Evolutionary conservation across 2,329 filamentous ascomycete species (phyloP), one percentile per base, ranked within the genome.

Genomic region (Aspergillus chevalieri): DNA sequence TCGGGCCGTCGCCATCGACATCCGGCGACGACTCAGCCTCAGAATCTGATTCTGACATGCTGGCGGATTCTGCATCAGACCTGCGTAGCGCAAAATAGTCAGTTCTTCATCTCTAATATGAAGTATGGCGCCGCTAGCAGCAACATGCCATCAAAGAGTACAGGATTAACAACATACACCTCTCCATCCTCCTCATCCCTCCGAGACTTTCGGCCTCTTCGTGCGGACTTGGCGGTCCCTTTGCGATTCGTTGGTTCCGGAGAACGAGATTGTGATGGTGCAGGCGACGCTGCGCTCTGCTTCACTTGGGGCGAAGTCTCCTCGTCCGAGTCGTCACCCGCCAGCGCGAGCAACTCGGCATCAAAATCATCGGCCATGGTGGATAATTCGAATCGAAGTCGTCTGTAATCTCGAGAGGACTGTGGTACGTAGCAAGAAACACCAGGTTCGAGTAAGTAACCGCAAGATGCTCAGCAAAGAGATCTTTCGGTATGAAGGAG

Each of bases 331-430:
- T 74, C 73, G 60, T 77, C 86, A 59, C 88, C 93, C 48, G 91
- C 93, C 57, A 97, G 84, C 64, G 89, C 91, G 57, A 97, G 85
- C 57, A 97, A 84, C 75, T 96, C 92, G 62, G 92, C 90, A 67
- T 97, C 92, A 58, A 96, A 81, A 65, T 92, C 67, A 51, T 69
- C 88, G 49, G 88, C 86, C 90, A 95, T 95, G 63, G 57, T 78
- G 56, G 63, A 59, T 60, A 26, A 30, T 51, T 49, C 28, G 39
- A 38, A 33, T n/a, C 38, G 19, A 21, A 19, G 44, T 30, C 45
- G 48, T 43, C 49, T 52, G 49, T 51, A 44, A 52, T 43, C 34
- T 52, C 44, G 52, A 47, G 47, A 50, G 43, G 17, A 43, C 21
- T 49, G 34, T 36, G n/a, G 15, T 36, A 21, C 38, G 38, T 41